These are phyloP conservation scores for Penicillium sp. DNA, from an alignment of 2,329 filamentous ascomycete species.

Conservation along the genomic window DNA sequence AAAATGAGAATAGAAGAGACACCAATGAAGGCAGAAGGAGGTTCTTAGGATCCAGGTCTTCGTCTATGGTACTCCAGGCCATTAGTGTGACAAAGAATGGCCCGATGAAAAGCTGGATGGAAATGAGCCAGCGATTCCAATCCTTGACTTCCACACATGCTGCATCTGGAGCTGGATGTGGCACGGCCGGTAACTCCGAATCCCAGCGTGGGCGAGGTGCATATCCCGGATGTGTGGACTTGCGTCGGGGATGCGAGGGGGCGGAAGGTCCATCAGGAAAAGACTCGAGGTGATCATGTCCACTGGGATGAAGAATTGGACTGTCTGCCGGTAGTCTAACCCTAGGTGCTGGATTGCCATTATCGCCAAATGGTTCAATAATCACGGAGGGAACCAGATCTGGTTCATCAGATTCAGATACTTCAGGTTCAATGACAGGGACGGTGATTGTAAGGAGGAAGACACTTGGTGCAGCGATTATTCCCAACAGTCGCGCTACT, in stretches of 20 bases:
- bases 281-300: conserved; percentile 15
- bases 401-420: conserved; percentile 53
- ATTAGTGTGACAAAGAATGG: conserved; percentile 82
- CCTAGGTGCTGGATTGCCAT: conserved; percentile 30
- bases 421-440: conserved; percentile 80
- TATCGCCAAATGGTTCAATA: conserved; percentile 31
- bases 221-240: conserved; percentile 26
- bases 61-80: conserved; percentile 65
- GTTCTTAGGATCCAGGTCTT: conserved; percentile 57
- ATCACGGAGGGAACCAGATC: conserved; percentile 44
- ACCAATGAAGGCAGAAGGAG: conserved; percentile 66
- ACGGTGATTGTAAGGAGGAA: conserved; percentile 88
- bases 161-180: conserved; percentile 26
- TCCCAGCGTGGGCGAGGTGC: conserved; percentile 39
- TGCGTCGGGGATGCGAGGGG: conserved; percentile 21
- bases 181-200: conserved; percentile 48
- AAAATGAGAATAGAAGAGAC: conserved; percentile 71
- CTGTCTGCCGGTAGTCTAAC: conserved; percentile 47
- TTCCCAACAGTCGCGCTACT: conserved; percentile 81
- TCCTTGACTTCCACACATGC: conserved; percentile 47
- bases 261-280: conserved; percentile 13
- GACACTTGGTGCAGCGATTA: conserved; percentile 87
- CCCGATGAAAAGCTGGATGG: conserved; percentile 83
- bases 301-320: conserved; percentile 38
- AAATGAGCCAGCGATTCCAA: conserved; percentile 92